A percentile compares a stretch with the other conserved stretches of the same genome.
Conservation (phyloP, 129 eudicot genomes). For the Tagetes patula region DNA sequence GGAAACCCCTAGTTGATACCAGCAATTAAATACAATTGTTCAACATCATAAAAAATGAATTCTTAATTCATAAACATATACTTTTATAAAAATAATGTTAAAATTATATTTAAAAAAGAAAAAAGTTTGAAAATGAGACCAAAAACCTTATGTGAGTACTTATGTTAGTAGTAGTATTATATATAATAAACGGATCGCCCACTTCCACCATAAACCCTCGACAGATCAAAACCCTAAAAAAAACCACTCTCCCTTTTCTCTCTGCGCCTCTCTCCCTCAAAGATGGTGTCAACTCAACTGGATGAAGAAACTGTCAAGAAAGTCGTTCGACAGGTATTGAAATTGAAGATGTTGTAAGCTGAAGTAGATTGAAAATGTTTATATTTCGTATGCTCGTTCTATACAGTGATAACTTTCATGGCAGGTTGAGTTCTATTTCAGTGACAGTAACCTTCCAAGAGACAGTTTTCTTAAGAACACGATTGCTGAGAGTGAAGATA, state of each 20-base stretch:
- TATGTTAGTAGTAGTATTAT: no score
- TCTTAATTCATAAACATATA: no score
- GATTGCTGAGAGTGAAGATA: constrained; percentile 64
- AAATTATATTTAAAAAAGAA: no score
- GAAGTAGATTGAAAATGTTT: not conserved
- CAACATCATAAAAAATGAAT: no score
- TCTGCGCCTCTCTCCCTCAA: constrained; percentile 1
- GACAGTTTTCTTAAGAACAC: constrained; percentile 66
- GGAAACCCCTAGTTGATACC: no score
- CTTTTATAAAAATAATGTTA: no score
- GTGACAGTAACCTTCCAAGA: constrained; percentile 92
- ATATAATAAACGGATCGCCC: no score
- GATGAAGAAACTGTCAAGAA: constrained; percentile 83
- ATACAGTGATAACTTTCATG: not conserved
- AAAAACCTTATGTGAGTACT: no score
- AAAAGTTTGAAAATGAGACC: no score
- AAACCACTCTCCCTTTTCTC: not conserved
- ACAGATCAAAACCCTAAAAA: constrained; percentile 28
- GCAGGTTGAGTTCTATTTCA: constrained; percentile 95
- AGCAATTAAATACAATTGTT: no score
- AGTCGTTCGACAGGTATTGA: constrained; percentile 76
- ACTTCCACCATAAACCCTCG: constrained; percentile 22
- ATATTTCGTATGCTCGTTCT: not conserved
- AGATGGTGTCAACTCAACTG: constrained; percentile 46
- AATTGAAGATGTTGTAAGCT: not conserved